phyloP scores from a whole-genome alignment of 176 grass and related monocot species.

The Aegilops sharonensis region DNA sequence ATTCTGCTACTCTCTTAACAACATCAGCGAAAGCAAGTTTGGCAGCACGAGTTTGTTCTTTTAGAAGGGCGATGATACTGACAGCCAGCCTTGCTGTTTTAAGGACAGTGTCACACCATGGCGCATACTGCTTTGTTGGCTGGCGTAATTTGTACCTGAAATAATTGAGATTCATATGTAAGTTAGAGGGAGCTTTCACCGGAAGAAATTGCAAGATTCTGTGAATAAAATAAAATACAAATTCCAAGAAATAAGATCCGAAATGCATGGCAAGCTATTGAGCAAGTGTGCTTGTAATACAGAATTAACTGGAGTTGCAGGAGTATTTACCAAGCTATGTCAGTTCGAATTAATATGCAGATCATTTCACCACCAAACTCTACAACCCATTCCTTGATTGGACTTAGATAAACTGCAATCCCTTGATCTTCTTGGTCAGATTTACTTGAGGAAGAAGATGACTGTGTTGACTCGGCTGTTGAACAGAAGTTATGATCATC shows the following conservation, averaged over 20 bases:
- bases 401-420: conserved; percentile 79
- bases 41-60: conserved; percentile 75
- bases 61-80: conserved; percentile 66
- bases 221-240: neutral
- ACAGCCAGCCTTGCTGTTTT: conserved; percentile 85
- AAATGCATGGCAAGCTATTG: neutral
- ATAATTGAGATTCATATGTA: conserved; percentile 17
- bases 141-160: conserved; percentile 89
- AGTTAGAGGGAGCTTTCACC: neutral
- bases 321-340: conserved; percentile 75
- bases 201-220: conserved; percentile 23
- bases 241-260: neutral
- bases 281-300: neutral
- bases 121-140: conserved; percentile 83
- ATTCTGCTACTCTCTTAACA: conserved; percentile 72
- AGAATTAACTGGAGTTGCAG: neutral
- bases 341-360: conserved; percentile 87
- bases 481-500: conserved; percentile 80
- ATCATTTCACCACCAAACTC: conserved; percentile 90
- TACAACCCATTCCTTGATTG: conserved; percentile 93
- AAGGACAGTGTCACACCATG: conserved; percentile 79
- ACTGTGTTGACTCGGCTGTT: conserved; percentile 50
- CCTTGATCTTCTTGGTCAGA: conserved; percentile 49
- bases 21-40: conserved; percentile 80
- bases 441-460: conserved; percentile 49